phyloP scores from a whole-genome alignment of 106 monocot species.

The Dactylorhiza incarnata region DNA sequence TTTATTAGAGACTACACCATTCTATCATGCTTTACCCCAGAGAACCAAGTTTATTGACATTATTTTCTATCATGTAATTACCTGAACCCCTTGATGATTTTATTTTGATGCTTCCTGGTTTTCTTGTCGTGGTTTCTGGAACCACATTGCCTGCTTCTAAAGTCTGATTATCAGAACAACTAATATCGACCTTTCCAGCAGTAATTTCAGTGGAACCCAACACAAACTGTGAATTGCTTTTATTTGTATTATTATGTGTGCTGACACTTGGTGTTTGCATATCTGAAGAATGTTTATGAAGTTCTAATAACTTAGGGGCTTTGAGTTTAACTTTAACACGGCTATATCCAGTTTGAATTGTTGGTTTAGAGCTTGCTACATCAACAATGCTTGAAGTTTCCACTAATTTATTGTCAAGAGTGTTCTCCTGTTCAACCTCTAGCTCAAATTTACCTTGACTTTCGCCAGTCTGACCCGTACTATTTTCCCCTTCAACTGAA shows the following conservation, averaged over 20 bases:
- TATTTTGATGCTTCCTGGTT: constrained; percentile 76
- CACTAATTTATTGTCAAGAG: constrained; percentile 19
- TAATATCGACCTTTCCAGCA: constrained; percentile 41
- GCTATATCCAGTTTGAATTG: constrained; percentile 27
- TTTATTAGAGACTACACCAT: constrained; percentile 16
- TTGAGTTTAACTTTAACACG: constrained; percentile 82
- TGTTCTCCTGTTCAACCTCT: constrained; percentile 23
- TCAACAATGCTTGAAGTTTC: constrained; percentile 15
- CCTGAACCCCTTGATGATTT: constrained; percentile 49
- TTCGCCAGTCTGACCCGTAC: constrained; percentile 33
- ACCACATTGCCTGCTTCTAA: constrained; percentile 27
- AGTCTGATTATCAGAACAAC: constrained; percentile 50
- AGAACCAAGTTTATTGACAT: constrained; percentile 20
- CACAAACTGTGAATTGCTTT: constrained; percentile 21
- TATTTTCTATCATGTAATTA: constrained; percentile 18
- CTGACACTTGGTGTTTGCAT: constrained; percentile 13
- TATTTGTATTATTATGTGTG: constrained; percentile 35
- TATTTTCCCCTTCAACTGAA: constrained; percentile 31
- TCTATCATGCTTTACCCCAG: constrained; percentile 7
- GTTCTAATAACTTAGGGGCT: constrained; percentile 41
- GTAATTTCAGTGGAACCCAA: constrained; percentile 16
- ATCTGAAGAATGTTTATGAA: constrained; percentile 32
- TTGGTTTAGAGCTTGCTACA: constrained; percentile 18
- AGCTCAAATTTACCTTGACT: constrained; percentile 17
- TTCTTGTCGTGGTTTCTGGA: constrained; percentile 39